Base-by-base conservation (phyloP, 208 protist species). In the Tritrichomonas musculus region DNA sequence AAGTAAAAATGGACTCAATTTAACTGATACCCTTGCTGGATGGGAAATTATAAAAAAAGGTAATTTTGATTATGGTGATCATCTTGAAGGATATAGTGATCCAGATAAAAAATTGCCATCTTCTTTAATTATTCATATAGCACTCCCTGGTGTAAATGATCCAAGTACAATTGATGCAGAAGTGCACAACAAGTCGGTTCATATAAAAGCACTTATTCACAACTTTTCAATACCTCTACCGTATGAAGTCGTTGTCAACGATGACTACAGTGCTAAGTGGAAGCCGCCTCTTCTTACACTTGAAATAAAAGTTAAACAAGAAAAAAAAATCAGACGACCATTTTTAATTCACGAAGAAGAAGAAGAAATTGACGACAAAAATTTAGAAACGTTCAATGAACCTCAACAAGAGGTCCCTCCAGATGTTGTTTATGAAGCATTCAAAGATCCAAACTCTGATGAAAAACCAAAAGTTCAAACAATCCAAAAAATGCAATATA, bases 191-290 rank as follows among this genome's bases (percentile, higher is more conserved):
- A 88, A 88, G 27, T n/a, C 33, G 36, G 41, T 57, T 17, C 41
- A 88, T 4, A 57, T 88, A 44, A 88, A 88, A 88, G 41, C 47
- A 8, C 27, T 8, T 39, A 53, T 57, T 57, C 77, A 88, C 30
- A 57, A 88, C 22, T 88, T 88, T 39, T 44, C 44, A 39, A 88
- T 88, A n/a, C 77, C 77, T 36, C 17, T 88, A 20, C 77, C 77
- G 33, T 88, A 53, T 39, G 77, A 88, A 88, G 44, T 88, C 2
- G 17, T 88, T 9, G 25, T 30, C n/a, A n/a, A 88, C 25, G 41
- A 49, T n/a, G 77, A 88, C 5, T 57, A 57, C 14, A 55, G 5
- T 36, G 77, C 77, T 20, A 57, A n/a, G 39, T 88, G 77, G 77
- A 57, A 53, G 4, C 27, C 41, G 11, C 41, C 47, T 39, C 20